Conservation (phyloP, 1,284 basidiomycete species). For the Tilletia indica region DNA sequence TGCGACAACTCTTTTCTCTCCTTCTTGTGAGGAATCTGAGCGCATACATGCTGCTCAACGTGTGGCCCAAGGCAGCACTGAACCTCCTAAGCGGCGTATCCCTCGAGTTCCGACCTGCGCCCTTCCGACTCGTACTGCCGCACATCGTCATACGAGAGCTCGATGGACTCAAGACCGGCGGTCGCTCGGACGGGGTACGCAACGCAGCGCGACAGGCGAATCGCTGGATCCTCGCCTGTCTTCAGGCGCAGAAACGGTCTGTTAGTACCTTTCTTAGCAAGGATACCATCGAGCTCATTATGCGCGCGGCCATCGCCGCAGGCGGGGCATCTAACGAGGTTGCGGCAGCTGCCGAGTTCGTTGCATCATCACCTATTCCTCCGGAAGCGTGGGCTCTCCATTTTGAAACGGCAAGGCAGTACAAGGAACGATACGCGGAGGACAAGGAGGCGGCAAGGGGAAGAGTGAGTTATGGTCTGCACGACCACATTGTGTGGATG, state of each 20-base stretch:
- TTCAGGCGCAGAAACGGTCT: conserved; percentile 8
- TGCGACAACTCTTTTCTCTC: background rate
- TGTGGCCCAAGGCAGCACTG: background rate
- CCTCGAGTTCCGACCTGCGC: background rate
- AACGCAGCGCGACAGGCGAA: conserved; percentile 5
- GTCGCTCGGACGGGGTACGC: background rate
- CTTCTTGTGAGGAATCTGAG: conserved; percentile 3
- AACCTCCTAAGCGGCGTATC: background rate
- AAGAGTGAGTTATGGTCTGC: background rate
- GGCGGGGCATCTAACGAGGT: background rate
- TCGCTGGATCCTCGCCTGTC: conserved; percentile 15
- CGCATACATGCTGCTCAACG: background rate
- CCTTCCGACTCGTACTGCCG: conserved; percentile 13
- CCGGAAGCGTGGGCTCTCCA: conserved; percentile 11
- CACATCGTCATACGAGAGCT: conserved; percentile 14
- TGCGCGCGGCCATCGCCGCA: background rate
- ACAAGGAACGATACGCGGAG: background rate
- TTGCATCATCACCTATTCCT: background rate
- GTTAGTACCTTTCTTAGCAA: conserved; percentile 1
- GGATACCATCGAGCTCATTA: background rate
- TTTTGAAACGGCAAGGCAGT: conserved; percentile 8
- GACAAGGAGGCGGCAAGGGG: background rate
- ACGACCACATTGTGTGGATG: background rate
- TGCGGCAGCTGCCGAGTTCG: background rate
- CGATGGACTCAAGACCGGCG: background rate